These are phyloP conservation scores for Myotisia sp. DNA, from an alignment of 2,329 filamentous ascomycete species.

Conservation along the genomic window DNA sequence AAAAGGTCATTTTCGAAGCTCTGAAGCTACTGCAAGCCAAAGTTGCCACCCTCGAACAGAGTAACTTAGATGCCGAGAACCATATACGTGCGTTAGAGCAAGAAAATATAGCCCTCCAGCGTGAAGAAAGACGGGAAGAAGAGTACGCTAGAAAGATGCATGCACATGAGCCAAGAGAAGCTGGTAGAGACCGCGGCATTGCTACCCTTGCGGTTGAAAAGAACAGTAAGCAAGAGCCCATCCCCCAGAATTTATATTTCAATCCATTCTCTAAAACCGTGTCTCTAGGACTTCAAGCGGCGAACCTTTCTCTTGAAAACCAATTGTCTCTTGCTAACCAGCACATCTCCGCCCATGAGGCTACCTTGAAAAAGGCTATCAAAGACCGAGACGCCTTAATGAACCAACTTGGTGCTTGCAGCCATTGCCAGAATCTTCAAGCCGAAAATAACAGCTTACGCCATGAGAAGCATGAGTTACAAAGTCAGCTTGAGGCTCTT, in stretches of 20 bases:
- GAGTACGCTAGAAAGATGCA: too few species aligned
- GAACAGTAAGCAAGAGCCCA: constrained; percentile 22
- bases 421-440: constrained; percentile 35
- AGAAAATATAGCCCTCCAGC: constrained; percentile 38
- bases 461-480: constrained; percentile 28
- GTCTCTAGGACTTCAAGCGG: constrained; percentile 38
- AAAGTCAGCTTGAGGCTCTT: constrained; percentile 21
- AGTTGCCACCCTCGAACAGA: constrained; percentile 41
- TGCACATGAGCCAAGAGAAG: too few species aligned
- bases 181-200: constrained; percentile 26
- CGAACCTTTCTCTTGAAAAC: constrained; percentile 40
- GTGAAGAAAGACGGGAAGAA: too few species aligned
- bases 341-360: constrained; percentile 40
- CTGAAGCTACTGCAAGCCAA: constrained; percentile 45
- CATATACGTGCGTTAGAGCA: constrained; percentile 38
- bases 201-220: constrained; percentile 24
- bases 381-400: constrained; percentile 45
- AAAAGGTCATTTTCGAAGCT: constrained; percentile 49
- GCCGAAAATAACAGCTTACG: constrained; percentile 25
- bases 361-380: constrained; percentile 39
- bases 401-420: constrained; percentile 42
- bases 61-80: constrained; percentile 38
- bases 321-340: constrained; percentile 42
- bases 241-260: constrained; percentile 21
- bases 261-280: too few species aligned